These are phyloP conservation scores for Suillus subalutaceus DNA, from an alignment of 768 basidiomycete species.

Conservation along the genomic window DNA sequence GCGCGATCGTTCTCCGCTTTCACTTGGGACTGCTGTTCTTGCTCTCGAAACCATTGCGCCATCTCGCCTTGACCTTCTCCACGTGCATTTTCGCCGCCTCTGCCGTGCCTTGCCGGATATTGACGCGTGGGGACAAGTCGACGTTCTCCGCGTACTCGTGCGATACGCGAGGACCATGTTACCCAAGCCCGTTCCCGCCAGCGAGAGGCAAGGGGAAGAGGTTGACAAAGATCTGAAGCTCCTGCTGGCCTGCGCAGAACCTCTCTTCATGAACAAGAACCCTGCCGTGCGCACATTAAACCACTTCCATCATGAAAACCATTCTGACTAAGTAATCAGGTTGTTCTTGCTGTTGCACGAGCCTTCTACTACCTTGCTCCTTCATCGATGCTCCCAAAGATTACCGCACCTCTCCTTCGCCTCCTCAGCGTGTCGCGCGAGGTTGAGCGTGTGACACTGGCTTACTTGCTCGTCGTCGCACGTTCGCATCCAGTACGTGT, in stretches of 20 bases:
- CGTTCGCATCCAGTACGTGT: slow-evolving; percentile 64
- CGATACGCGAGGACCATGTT: slow-evolving; percentile 88
- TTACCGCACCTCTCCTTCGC: slow-evolving; percentile 74
- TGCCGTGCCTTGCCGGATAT: slow-evolving; percentile 86
- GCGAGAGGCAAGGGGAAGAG: slow-evolving; percentile 49
- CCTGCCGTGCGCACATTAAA: slow-evolving; percentile 65
- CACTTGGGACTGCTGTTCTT: slow-evolving; percentile 81
- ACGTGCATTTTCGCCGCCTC: slow-evolving; percentile 83
- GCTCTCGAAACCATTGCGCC: slow-evolving; percentile 91
- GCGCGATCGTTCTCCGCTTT: slow-evolving; percentile 80
- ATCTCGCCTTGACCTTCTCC: slow-evolving; percentile 82
- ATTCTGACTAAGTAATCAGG: slow-evolving; percentile 45
- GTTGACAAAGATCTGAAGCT: slow-evolving; percentile 80
- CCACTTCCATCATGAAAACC: neutral
- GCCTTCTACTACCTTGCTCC: slow-evolving; percentile 77
- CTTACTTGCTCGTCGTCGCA: slow-evolving; percentile 70
- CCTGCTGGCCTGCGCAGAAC: slow-evolving; percentile 69
- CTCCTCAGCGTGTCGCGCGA: slow-evolving; percentile 72
- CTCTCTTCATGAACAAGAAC: slow-evolving; percentile 84
- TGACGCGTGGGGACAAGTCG: slow-evolving; percentile 96
- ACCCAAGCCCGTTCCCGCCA: slow-evolving; percentile 51
- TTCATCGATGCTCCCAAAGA: slow-evolving; percentile 52
- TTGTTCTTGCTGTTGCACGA: slow-evolving; percentile 75
- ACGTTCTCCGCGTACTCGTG: slow-evolving; percentile 73
- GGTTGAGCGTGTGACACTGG: slow-evolving; percentile 72